Evolutionary conservation across 106 monocot species (phyloP), one percentile per base, ranked within the genome.

Genomic region (Dendrobium officinale): DNA sequence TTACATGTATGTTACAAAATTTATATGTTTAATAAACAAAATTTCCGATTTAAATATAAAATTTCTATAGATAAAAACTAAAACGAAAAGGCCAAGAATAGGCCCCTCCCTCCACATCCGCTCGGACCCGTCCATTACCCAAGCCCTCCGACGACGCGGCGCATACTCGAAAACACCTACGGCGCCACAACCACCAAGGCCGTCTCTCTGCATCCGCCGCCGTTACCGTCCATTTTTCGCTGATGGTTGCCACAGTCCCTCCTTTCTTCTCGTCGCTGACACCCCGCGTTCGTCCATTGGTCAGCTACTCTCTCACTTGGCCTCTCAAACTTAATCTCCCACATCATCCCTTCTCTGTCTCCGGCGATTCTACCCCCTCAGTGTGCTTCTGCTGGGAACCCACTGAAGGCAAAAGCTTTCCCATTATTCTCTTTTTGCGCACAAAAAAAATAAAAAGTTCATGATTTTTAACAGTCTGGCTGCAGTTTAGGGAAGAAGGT

Each of bases 261-360:
- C 42, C 74, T 74, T 74, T 74, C 42, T 43, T 43, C 74, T 74
- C 41, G 6, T 74, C 74, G 29, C n/a, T 74, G 43, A 43, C n/a
- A 42, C 43, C 74, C 18, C 74, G 74, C 74, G 70, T 33, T 70
- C 74, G 13, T 31, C 74, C 74, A 18, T 74, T 7, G 74, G 74
- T 74, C 24, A 19, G 74, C 19, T 74, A 41, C n/a, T 29, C 0
- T n/a, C 19, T 74, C 20, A 10, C 43, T 33, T 7, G 1, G 6
- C 20, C 7, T 42, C 42, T 74, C 43, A 5, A n/a, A 42, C 18
- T 74, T 7, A 72, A 8, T 74, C 43, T 74, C 10, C 13, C 51
- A 3, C 51, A 51, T 51, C 51, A 15, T 51, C 51, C 3, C 51
- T 51, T 51, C 51, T 3, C 16, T 51, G 13, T 51, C 51, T 51